These are phyloP conservation scores for Verticillium nonalfalfae DNA, from an alignment of 2,329 filamentous ascomycete species.

Conservation along the genomic window DNA sequence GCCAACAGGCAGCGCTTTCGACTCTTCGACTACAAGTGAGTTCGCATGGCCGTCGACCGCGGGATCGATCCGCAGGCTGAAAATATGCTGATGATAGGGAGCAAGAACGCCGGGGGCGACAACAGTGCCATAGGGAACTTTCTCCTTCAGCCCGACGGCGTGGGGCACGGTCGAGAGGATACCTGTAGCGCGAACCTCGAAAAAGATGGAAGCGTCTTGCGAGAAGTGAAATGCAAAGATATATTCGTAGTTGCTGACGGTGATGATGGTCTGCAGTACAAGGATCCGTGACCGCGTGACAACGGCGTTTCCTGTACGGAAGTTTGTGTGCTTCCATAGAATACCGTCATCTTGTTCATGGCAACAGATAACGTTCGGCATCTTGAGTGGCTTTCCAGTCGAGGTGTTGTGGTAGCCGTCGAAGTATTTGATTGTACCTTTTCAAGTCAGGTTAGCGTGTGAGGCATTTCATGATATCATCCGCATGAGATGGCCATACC, in stretches of 20 bases:
- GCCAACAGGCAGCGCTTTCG: too few species aligned
- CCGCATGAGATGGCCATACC: too few species aligned
- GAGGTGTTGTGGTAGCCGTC: background rate
- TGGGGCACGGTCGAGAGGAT: constrained; percentile 39
- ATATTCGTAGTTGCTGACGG: constrained; percentile 61
- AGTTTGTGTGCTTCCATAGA: constrained; percentile 60
- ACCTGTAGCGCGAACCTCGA: constrained; percentile 30
- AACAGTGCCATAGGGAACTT: constrained; percentile 51
- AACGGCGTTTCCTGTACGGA: constrained; percentile 50
- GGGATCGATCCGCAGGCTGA: constrained; percentile 59
- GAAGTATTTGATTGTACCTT: too few species aligned
- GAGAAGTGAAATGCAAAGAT: constrained; percentile 39
- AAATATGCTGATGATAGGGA: constrained; percentile 64
- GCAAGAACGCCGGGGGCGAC: constrained; percentile 57
- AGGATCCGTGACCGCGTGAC: constrained; percentile 52
- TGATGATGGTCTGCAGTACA: constrained; percentile 59
- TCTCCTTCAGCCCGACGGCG: constrained; percentile 31
- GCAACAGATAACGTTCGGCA: constrained; percentile 27
- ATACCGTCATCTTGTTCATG: constrained; percentile 47
- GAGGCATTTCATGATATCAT: too few species aligned
- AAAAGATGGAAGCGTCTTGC: constrained; percentile 37
- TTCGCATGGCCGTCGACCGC: constrained; percentile 55
- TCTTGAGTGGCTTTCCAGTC: constrained; percentile 20
- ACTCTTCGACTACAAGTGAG: constrained; percentile 36
- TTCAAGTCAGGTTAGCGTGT: too few species aligned